These are phyloP conservation scores for Amylocarpus encephaloides DNA, from an alignment of 2,329 filamentous ascomycete species.

Conservation along the genomic window DNA sequence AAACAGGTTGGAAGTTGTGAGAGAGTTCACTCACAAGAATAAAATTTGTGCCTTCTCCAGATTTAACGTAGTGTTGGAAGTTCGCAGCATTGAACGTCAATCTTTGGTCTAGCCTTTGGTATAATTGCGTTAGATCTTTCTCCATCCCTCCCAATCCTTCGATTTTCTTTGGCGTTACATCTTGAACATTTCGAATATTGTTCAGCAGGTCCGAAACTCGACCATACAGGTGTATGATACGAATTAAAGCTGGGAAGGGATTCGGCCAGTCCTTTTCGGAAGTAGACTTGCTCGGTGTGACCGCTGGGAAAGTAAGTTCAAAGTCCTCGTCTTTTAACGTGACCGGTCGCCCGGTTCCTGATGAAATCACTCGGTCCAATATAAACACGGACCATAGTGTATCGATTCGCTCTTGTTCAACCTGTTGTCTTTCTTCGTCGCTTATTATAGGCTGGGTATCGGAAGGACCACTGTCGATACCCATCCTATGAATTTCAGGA, in stretches of 20 bases:
- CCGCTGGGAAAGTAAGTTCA: constrained; percentile 63
- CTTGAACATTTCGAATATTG: constrained; percentile 65
- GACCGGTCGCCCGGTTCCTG: constrained; percentile 76
- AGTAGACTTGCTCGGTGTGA: constrained; percentile 34
- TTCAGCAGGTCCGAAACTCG: constrained; percentile 80
- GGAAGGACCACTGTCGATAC: constrained; percentile 37
- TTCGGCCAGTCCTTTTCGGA: constrained; percentile 63
- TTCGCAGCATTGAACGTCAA: constrained; percentile 81
- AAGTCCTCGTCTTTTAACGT: constrained; percentile 81
- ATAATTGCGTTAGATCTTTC: constrained; percentile 62
- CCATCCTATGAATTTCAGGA: constrained; percentile 32
- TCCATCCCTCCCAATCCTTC: constrained; percentile 71
- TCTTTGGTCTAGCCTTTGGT: constrained; percentile 67
- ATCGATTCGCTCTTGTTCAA: constrained; percentile 76
- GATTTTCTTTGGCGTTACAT: constrained; percentile 70
- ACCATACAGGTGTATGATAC: constrained; percentile 81
- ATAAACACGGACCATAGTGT: constrained; percentile 90
- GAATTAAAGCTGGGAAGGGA: constrained; percentile 72
- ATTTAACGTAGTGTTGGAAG: constrained; percentile 77
- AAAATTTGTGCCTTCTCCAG: constrained; percentile 79
- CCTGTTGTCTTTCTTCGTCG: constrained; percentile 52
- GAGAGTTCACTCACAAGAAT: constrained; percentile 74
- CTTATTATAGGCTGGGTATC: constrained; percentile 32
- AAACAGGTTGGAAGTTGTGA: constrained; percentile 63
- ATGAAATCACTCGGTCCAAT: constrained; percentile 80